These are phyloP conservation scores for Coriolopsis trogii DNA, from an alignment of 1,284 basidiomycete species.

Conservation along the genomic window DNA sequence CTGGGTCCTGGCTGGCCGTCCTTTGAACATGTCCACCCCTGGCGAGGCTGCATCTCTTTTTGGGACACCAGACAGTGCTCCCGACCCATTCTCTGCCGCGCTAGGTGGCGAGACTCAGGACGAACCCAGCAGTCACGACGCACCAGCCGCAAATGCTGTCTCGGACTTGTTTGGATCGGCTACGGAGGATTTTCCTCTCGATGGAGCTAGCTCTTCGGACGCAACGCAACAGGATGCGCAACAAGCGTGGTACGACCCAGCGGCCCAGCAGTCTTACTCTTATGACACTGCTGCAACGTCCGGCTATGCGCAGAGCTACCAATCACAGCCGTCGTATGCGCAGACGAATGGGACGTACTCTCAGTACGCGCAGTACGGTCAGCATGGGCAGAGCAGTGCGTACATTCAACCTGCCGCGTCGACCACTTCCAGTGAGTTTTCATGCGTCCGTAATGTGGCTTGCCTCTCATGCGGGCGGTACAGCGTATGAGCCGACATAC, in stretches of 20 bases:
- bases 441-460: neutral
- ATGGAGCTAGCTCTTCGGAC: slow-evolving; percentile 16
- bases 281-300: slow-evolving; percentile 15
- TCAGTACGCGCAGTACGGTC: slow-evolving; percentile 15
- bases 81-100: slow-evolving; percentile 64
- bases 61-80: slow-evolving; percentile 57
- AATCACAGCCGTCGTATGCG: slow-evolving; percentile 15
- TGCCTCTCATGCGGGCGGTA: neutral
- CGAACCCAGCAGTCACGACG: slow-evolving; percentile 11
- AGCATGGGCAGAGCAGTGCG: slow-evolving; percentile 2
- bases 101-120: slow-evolving; percentile 45
- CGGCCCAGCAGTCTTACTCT: slow-evolving; percentile 17
- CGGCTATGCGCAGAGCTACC: slow-evolving; percentile 24
- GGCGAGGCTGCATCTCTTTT: slow-evolving; percentile 82
- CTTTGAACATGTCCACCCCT: slow-evolving; percentile 54
- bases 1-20: slow-evolving; percentile 21
- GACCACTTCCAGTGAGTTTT: slow-evolving; percentile 10
- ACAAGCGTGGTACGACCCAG: slow-evolving; percentile 26
- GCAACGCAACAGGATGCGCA: slow-evolving; percentile 36
- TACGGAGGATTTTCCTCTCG: slow-evolving; percentile 19
- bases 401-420: slow-evolving; percentile 9
- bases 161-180: slow-evolving; percentile 30
- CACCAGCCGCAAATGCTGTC: slow-evolving; percentile 20
- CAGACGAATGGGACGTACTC: slow-evolving; percentile 22
- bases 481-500: slow-evolving; percentile 22